These are phyloP conservation scores for Pleurotus eryngii DNA, from an alignment of 768 basidiomycete genomes.

Conservation along the genomic window DNA sequence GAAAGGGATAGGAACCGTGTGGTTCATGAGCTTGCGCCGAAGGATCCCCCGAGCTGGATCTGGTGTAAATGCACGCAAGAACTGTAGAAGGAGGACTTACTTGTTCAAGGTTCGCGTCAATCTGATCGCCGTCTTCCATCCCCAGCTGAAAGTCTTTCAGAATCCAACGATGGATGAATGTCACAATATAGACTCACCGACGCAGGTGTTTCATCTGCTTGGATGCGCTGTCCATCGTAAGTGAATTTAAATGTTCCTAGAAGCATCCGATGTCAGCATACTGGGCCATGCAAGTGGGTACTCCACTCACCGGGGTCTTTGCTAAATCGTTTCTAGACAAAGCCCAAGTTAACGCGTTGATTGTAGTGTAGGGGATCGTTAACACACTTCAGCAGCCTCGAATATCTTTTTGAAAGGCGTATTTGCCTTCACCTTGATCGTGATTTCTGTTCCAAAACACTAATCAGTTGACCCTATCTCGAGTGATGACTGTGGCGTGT, in stretches of 20 bases:
- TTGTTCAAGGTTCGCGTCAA: conserved; percentile 60
- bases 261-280: background rate
- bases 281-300: background rate
- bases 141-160: conserved; percentile 30
- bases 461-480: background rate
- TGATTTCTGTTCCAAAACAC: conserved; percentile 42
- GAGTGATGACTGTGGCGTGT: background rate
- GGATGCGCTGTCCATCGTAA: conserved; percentile 51
- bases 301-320: conserved; percentile 48
- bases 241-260: conserved; percentile 64
- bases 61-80: too few species aligned
- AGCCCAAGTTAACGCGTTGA: background rate
- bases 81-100: conserved; percentile 25
- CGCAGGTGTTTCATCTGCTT: conserved; percentile 48
- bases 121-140: conserved; percentile 62
- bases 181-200: conserved; percentile 32
- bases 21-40: too few species aligned
- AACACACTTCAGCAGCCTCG: conserved; percentile 59
- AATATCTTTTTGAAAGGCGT: conserved; percentile 69
- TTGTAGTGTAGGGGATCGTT: background rate
- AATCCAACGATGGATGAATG: background rate
- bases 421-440: conserved; percentile 62
- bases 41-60: conserved; percentile 16
- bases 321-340: conserved; percentile 49
- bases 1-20: too few species aligned